A percentile compares a stretch with the other conserved stretches of the same genome.
Evolutionary conservation across 768 basidiomycete species (phyloP).

Genomic region (Trametes cinnabarina): DNA sequence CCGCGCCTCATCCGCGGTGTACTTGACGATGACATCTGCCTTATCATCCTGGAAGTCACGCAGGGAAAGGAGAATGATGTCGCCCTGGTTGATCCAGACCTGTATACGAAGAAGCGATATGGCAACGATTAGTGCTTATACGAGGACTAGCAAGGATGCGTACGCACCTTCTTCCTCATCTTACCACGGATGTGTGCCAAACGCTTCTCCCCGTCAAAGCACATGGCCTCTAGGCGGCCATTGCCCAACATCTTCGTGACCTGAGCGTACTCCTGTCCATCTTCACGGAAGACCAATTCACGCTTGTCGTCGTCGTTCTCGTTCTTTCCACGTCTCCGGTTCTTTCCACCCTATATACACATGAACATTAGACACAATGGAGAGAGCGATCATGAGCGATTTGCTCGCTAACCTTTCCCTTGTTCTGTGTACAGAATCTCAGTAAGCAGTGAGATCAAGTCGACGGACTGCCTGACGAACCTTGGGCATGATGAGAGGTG

Average conservation of each 20-base stretch:
- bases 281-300: conserved; percentile 97
- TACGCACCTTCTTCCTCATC: conserved; percentile 97
- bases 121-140: neutral
- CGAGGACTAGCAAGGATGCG: neutral
- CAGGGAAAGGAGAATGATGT: conserved; percentile 90
- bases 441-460: conserved; percentile 19
- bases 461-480: conserved; percentile 28
- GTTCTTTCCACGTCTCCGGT: conserved; percentile 99
- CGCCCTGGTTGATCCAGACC: conserved; percentile 99
- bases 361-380: neutral
- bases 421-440: conserved; percentile 48
- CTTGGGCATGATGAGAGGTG: conserved; percentile 46
- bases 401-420: conserved; percentile 63
- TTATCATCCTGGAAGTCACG: conserved; percentile 99
- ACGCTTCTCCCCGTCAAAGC: conserved; percentile 98
- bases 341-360: conserved; percentile 86
- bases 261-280: conserved; percentile 98
- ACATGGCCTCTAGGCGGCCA: conserved; percentile 91
- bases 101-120: conserved; percentile 31
- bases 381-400: neutral
- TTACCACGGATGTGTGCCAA: conserved; percentile 98
- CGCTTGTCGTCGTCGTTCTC: conserved; percentile 99
- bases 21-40: conserved; percentile 99
- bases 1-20: conserved; percentile 93
- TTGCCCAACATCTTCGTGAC: conserved; percentile 99